Evolutionary conservation across 352 stramenopile species (phyloP), one percentile per base, ranked within the genome.

Genomic region (Pythium sukuiense): DNA sequence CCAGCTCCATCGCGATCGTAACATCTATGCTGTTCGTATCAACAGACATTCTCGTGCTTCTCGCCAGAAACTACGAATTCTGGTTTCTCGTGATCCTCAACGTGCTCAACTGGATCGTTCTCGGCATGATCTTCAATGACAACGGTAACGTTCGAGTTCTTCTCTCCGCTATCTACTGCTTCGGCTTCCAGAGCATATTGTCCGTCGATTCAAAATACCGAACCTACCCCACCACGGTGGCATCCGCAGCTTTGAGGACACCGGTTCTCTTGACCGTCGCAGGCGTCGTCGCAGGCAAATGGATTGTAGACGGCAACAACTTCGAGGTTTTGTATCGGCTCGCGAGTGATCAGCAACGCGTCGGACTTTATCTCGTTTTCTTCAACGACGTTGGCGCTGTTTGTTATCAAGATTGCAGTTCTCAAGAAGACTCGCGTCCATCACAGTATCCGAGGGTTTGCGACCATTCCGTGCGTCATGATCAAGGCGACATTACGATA

Each of bases 171-270:
- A 48, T 55, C 0, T 54, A 52, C 7, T 67, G 61, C 35, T 41
- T 67, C 5, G 35, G 50, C 12, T 61, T 59, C 9, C 61, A 67
- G 30, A 61, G 37, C 26, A 45, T 67, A 13, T 33, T 49, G 24
- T 37, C 56, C 24, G 49, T 67, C n/a, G 61, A 67, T 29, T 46
- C 61, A 29, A 67, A 67, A 30, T 61, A 67, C 16, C 52, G 61
- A 4, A 61, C 61, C 11, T 67, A 56, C 24, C 61, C 39, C 7
- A 60, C 50, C 3, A 55, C 52, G 5, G 20, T 67, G n/a, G 20
- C 52, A 11, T 67, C 61, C 6, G 56, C 53, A 3, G 20, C 55
- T 8, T 12, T 68, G 30, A 56, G 53, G 16, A 39, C 53, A 5
- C 61, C 61, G 8, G 24, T 68, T 4, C 26, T 66, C 2, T 16